Conservation (phyloP, 371 early-diverging fungal genomes). For the Aphelidium insulamus region DNA sequence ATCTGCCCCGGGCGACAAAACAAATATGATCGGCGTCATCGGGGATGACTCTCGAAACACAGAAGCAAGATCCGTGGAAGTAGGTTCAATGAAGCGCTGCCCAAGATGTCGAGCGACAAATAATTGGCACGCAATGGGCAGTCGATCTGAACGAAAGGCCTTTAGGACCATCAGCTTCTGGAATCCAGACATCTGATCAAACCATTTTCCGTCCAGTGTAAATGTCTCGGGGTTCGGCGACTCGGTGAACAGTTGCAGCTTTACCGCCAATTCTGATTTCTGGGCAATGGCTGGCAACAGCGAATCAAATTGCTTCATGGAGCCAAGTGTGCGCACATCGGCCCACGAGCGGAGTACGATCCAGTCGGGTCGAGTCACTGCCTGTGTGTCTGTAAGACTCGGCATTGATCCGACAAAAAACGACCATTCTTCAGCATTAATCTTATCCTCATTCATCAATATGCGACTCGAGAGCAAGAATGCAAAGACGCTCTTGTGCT, state of each 20-base stretch:
- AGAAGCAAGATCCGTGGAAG: conserved; percentile 20
- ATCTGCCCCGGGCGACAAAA: conserved; percentile 30
- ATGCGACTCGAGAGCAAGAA: conserved; percentile 25
- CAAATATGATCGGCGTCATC: conserved; percentile 23
- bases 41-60: conserved; percentile 24
- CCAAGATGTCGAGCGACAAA: conserved; percentile 24
- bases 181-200: conserved; percentile 22
- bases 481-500: conserved; percentile 29
- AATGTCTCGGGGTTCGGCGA: no score
- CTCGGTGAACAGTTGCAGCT: no score
- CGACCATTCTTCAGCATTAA: conserved; percentile 27
- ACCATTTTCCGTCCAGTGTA: no score
- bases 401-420: no score
- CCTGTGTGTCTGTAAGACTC: no score
- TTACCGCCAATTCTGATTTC: no score
- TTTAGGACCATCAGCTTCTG: conserved; percentile 58
- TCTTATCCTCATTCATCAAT: conserved; percentile 24
- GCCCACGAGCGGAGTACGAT: no score
- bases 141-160: conserved; percentile 68
- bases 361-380: no score
- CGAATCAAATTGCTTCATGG: no score
- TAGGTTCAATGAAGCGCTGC: conserved; percentile 27
- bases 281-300: no score
- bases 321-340: no score
- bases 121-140: conserved; percentile 31